Evolutionary conservation across 2,329 filamentous ascomycete genomes (phyloP), one percentile per base, ranked within the genome.

Genomic region (Pyrenophora tritici-repentis): DNA sequence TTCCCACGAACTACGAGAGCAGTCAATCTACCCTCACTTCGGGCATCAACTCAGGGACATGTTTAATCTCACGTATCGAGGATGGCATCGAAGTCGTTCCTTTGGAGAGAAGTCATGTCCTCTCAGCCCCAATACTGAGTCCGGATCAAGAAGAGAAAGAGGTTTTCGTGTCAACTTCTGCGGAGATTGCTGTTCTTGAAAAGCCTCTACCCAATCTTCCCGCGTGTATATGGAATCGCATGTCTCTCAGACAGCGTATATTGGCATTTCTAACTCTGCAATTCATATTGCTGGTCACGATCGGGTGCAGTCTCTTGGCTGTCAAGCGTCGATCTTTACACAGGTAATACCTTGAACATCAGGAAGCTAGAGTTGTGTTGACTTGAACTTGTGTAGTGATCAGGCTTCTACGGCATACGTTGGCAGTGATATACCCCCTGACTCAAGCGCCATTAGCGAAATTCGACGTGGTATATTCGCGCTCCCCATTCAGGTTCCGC

Each of bases 1-100:
- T 71, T 18, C 58, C 61, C 18, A 12, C 42, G 6, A 49, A 55
- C 34, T 45, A 57, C 39, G 49, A 54, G 4, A 40, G 32, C 29
- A 50, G 31, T 7, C 52, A 36, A 14, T 55, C 45, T 31, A 42
- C 41, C 7, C 49, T 34, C 18, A 57, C 24, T 14, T 51, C 48
- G 31, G 54, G 35, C 37, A 50, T 59, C 16, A 37, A 56, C 6
- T 62, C 56, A 4, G 46, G 50, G 8, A 53, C 54, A 51, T 50
- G 58, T 34, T 36, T 50, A 2, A 47, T 56, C 14, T 44, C 54
- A 24, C 38, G 56, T 16, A 55, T 69, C 9, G 62, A 62, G 22
- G 61, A 67, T 53, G 68, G 67, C n/a, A 62, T 70, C 16, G 67
- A 72, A 41, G 53, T 68, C 0, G 66, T 71, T 6, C 68, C 68